These are phyloP conservation scores for Vishniacozyma victoriae DNA, from an alignment of 768 basidiomycete species.

Conservation along the genomic window DNA sequence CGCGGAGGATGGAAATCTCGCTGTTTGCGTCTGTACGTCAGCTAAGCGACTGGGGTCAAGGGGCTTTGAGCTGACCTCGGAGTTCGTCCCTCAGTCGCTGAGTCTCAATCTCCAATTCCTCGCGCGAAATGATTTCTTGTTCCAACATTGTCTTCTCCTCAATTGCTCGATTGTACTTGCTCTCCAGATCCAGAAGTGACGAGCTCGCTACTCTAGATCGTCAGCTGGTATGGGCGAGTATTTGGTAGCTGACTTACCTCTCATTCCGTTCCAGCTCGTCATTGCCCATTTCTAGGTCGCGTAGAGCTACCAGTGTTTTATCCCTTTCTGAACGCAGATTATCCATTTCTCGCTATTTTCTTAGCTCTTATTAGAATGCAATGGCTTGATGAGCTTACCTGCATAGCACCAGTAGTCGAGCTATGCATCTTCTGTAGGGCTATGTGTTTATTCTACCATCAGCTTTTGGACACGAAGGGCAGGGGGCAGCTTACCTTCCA, in stretches of 20 bases:
- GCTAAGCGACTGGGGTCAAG: neutral
- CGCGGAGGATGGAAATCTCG: conserved; percentile 73
- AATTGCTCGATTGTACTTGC: conserved; percentile 78
- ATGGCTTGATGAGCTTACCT: conserved; percentile 75
- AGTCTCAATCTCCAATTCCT: conserved; percentile 77
- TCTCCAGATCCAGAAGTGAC: conserved; percentile 56
- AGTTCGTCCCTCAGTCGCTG: conserved; percentile 90
- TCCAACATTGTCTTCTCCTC: conserved; percentile 97
- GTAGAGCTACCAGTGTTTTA: conserved; percentile 40
- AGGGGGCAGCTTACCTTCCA: conserved; percentile 24
- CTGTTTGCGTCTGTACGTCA: conserved; percentile 64
- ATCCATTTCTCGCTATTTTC: conserved; percentile 86
- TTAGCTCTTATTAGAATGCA: conserved; percentile 55
- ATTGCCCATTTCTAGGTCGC: conserved; percentile 47
- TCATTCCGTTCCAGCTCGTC: conserved; percentile 95
- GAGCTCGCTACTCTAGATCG: conserved; percentile 50
- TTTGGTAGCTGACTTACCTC: conserved; percentile 49
- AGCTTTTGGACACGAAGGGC: neutral
- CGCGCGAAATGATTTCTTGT: conserved; percentile 88
- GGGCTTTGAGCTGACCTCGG: conserved; percentile 57
- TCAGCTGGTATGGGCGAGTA: conserved; percentile 48
- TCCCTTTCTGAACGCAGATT: conserved; percentile 53
- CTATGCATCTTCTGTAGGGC: conserved; percentile 58
- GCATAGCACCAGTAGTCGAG: conserved; percentile 80
- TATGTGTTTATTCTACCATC: conserved; percentile 45